phyloP scores from a whole-genome alignment of 306 rosid genomes.

The Cicer pinnatifidum region DNA sequence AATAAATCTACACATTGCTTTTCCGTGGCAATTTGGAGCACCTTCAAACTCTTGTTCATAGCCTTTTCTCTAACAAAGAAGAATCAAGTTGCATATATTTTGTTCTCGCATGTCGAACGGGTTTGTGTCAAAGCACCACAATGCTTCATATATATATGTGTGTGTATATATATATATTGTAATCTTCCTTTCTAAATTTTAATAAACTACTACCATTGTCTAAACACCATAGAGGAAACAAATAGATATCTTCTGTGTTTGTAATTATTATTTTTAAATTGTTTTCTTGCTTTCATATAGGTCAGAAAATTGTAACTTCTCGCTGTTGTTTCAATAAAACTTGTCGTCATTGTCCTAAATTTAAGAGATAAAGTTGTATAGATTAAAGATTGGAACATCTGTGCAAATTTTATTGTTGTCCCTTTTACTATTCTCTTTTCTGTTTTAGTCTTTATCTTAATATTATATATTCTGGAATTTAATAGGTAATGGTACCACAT shows the following conservation, averaged over 20 bases:
- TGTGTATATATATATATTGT: not conserved
- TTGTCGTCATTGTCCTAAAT: slow-evolving; percentile 12
- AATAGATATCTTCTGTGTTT: not conserved
- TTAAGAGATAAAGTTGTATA: not conserved
- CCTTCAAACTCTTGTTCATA: no score
- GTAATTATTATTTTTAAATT: slow-evolving; percentile 23
- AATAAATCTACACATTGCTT: no score
- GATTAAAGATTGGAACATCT: slow-evolving; percentile 39
- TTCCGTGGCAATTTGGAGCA: no score
- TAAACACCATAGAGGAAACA: slow-evolving; percentile 14
- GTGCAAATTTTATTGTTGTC: slow-evolving; percentile 1
- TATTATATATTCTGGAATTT: slow-evolving; percentile 44
- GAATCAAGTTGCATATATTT: no score
- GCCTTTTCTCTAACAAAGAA: no score
- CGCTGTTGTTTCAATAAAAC: slow-evolving; percentile 16
- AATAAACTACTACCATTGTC: slow-evolving; percentile 1
- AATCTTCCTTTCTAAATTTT: slow-evolving; percentile 24
- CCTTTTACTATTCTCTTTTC: slow-evolving; percentile 14
- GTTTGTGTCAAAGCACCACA: no score
- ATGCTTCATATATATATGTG: no score
- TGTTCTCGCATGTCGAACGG: no score
- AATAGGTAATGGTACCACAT: slow-evolving; percentile 81
- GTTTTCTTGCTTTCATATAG: not conserved
- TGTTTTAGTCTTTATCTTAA: slow-evolving; percentile 10
- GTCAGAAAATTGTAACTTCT: slow-evolving; percentile 11